Evolutionary conservation across 1,284 basidiomycete genomes (phyloP).

Genomic region (Sutorius eximius): DNA sequence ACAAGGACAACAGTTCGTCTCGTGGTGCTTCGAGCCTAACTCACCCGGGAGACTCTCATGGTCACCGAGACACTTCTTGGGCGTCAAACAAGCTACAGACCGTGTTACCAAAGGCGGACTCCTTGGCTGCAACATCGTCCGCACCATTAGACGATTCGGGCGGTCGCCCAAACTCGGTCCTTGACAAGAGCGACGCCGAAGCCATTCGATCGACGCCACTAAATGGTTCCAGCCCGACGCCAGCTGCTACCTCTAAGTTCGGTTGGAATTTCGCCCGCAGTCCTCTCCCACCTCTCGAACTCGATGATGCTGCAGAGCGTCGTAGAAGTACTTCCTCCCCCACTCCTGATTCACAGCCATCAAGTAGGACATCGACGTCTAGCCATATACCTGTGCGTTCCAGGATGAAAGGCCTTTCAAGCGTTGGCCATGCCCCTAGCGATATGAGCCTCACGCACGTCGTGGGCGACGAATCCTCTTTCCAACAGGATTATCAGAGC

Average conservation of each 20-base stretch:
- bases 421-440: conserved; percentile 16
- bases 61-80: conserved; percentile 10
- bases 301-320: conserved; percentile 37
- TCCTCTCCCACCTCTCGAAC: conserved; percentile 41
- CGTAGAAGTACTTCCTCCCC: conserved; percentile 21
- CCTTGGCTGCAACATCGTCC: conserved; percentile 1
- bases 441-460: conserved; percentile 33
- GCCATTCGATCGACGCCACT: not conserved
- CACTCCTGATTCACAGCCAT: conserved; percentile 25
- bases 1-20: conserved; percentile 14
- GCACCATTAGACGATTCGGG: conserved; percentile 1
- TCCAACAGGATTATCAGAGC: conserved; percentile 32
- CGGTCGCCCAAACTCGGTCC: not conserved
- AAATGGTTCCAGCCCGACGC: conserved; percentile 12
- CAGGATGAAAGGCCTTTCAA: conserved; percentile 26
- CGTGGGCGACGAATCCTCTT: conserved; percentile 21
- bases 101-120: not conserved
- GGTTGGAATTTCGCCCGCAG: conserved; percentile 44
- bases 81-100: conserved; percentile 1
- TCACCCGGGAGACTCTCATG: conserved; percentile 11
- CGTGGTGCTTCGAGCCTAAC: conserved; percentile 21
- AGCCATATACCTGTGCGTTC: conserved; percentile 51
- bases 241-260: conserved; percentile 35
- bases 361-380: conserved; percentile 26
- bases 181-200: conserved; percentile 1